These are phyloP conservation scores for Rhodotorula sp. DNA, from an alignment of 1,284 basidiomycete genomes.

Conservation along the genomic window DNA sequence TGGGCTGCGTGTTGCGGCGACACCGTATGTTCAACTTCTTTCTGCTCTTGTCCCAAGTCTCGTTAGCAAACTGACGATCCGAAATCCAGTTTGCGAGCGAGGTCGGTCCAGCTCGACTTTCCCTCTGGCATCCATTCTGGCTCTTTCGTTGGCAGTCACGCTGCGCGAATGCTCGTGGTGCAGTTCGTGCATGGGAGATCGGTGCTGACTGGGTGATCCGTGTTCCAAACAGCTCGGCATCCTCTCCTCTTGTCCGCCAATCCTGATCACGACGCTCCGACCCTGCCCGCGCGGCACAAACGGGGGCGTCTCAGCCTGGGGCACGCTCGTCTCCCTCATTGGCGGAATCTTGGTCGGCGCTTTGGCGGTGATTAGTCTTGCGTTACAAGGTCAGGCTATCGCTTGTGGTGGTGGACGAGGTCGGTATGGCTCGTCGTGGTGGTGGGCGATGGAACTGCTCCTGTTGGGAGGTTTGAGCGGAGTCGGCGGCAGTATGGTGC, in stretches of 20 bases:
- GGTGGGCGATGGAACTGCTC: constrained; percentile 55
- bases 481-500: constrained; percentile 70
- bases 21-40: constrained; percentile 58
- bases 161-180: too few relatives aligned
- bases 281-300: constrained; percentile 86
- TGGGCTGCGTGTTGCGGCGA: constrained; percentile 81
- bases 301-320: constrained; percentile 74
- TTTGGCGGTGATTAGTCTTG: constrained; percentile 64
- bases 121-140: background rate
- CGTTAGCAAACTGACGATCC: too few relatives aligned
- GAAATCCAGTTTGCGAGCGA: constrained; percentile 34
- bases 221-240: too few relatives aligned
- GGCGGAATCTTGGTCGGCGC: constrained; percentile 74
- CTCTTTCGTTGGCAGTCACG: background rate
- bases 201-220: too few relatives aligned
- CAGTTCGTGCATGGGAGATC: too few relatives aligned
- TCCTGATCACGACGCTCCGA: constrained; percentile 67
- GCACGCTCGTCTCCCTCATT: constrained; percentile 67
- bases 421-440: constrained; percentile 22
- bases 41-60: too few relatives aligned
- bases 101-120: constrained; percentile 14
- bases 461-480: constrained; percentile 66
- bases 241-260: constrained; percentile 65
- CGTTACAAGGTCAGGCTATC: constrained; percentile 50
- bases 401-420: constrained; percentile 20